Evolutionary conservation across 106 monocot species (phyloP), one percentile per base, ranked within the genome.

Genomic region (Platanthera zijinensis): DNA sequence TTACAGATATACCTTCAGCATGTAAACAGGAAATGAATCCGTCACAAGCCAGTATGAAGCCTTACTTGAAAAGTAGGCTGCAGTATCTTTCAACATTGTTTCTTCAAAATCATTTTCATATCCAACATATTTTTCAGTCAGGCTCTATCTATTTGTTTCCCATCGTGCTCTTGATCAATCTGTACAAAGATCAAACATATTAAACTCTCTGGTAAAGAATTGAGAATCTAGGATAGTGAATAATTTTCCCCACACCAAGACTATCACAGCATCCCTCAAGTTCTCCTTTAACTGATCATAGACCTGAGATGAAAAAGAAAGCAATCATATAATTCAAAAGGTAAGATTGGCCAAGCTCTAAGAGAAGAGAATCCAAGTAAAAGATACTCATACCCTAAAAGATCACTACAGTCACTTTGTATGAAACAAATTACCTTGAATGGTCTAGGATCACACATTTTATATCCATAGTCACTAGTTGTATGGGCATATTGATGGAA

Each of bases 101-200:
- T 67, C 74, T 80, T 92, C 95, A 62, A 92, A 95, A 63, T 95
- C 95, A 83, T 81, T 86, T 77, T 90, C 90, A 75, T 92, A 70
- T 86, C 86, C 66, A 92, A 66, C 5, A 95, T 85, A 86, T 95
- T 92, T 78, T 95, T 95, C 74, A 95, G 72, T 32, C 92, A 75
- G 21, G 87, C 92, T 50, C 92, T 87, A 78, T 95, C 92, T 76
- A 95, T 92, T 72, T 95, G 95, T 49, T 92, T 90, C 14, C 95
- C 95, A 69, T 95, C 95, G 39, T 92, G 85, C 52, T 95, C 95
- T 83, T 85, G 83, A 80, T 95, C 88, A 76, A 92, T 95, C 92
- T 92, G 87, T 50, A 46, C 39, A 78, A 71, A 39, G 25, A 74
- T 68, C 4, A 71, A 67, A 72, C 5, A 78, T 78, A 30, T 71